These are phyloP conservation scores for Carpinus viminea DNA, from an alignment of 306 rosid genomes.

Conservation along the genomic window DNA sequence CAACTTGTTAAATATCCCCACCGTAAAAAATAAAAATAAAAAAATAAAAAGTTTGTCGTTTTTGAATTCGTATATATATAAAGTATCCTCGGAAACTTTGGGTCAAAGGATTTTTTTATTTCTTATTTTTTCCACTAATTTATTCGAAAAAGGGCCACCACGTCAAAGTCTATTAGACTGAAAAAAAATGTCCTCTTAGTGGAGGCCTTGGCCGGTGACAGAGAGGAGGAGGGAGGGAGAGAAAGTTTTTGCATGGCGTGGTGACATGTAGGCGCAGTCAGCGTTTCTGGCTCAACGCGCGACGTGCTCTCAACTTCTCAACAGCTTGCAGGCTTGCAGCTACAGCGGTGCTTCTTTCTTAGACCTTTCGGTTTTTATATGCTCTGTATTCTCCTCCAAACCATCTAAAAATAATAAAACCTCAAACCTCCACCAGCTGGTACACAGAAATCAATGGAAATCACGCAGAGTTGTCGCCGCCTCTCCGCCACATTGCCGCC, in stretches of 20 bases:
- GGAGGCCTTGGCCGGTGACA: not conserved
- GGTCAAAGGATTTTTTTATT: too few relatives aligned
- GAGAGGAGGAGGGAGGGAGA: not conserved
- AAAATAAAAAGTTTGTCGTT: too few relatives aligned
- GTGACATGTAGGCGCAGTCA: too few relatives aligned
- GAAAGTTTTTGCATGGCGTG: not conserved
- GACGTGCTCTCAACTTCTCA: not conserved
- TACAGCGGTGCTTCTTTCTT: not conserved
- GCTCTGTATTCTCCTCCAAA: not conserved
- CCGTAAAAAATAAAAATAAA: too few relatives aligned
- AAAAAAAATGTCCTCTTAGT: not conserved
- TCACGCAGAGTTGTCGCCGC: conserved; percentile 12
- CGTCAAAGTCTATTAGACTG: too few relatives aligned
- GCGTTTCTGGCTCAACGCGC: not conserved
- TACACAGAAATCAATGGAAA: not conserved
- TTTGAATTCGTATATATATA: too few relatives aligned
- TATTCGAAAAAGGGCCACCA: too few relatives aligned
- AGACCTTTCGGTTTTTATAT: not conserved
- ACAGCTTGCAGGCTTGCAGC: too few relatives aligned
- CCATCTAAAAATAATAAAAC: not conserved
- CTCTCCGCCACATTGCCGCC: conserved; percentile 17
- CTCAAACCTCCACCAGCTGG: not conserved
- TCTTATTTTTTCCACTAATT: too few relatives aligned
- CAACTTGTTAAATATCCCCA: too few relatives aligned
- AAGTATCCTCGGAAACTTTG: too few relatives aligned